Evolutionary conservation across 305 asterid genomes (phyloP).

Genomic region (Ajuga reptans): DNA sequence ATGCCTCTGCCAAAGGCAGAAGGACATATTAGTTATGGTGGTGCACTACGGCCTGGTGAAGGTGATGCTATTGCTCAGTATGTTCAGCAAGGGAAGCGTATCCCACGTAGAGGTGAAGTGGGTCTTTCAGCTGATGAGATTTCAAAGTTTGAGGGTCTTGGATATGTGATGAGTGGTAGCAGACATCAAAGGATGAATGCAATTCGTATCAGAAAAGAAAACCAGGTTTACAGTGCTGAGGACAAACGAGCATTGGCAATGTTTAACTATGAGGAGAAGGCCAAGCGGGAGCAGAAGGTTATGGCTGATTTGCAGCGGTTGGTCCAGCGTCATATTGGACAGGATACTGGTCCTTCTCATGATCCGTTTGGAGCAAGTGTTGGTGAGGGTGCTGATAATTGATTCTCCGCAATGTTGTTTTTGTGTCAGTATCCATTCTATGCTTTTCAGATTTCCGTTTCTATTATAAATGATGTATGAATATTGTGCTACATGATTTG

Average conservation of each 20-base stretch:
- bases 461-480: constrained; percentile 15
- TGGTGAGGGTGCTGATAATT: constrained; percentile 52
- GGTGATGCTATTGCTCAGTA: constrained; percentile 99
- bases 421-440: constrained; percentile 10
- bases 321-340: constrained; percentile 91
- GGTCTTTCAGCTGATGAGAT: constrained; percentile 98
- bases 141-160: constrained; percentile 74
- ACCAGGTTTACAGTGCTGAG: constrained; percentile 97
- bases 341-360: constrained; percentile 78
- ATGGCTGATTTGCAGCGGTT: constrained; percentile 96
- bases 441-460: constrained; percentile 8
- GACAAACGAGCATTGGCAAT: constrained; percentile 94
- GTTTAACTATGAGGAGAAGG: constrained; percentile 97
- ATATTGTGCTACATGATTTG: neutral
- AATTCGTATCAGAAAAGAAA: constrained; percentile 94
- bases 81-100: constrained; percentile 99
- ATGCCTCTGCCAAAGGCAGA: constrained; percentile 96
- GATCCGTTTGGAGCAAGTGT: constrained; percentile 76
- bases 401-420: constrained; percentile 17
- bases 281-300: constrained; percentile 95
- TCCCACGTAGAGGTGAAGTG: constrained; percentile 99
- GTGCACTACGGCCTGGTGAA: constrained; percentile 99
- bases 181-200: constrained; percentile 99
- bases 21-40: constrained; percentile 97
- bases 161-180: constrained; percentile 99